Conservation (phyloP, 768 basidiomycete genomes). For the Phaeotremella skinneri region DNA sequence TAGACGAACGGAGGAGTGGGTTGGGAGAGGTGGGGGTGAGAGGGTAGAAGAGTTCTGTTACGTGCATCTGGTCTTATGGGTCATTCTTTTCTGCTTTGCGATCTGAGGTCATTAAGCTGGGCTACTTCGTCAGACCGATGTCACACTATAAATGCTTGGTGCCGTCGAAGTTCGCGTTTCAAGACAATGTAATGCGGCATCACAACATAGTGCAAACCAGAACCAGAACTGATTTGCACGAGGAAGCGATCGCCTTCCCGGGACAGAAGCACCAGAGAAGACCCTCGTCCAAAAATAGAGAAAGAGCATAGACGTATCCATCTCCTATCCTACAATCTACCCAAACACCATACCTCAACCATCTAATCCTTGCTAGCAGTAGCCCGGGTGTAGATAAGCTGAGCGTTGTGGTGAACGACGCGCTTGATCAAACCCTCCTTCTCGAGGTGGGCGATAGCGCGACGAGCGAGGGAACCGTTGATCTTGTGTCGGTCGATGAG, state of each 20-base stretch:
- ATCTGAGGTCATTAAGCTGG: no score
- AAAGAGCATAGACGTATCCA: slow-evolving; percentile 6
- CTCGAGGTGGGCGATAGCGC: slow-evolving; percentile 87
- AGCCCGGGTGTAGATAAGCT: slow-evolving; percentile 77
- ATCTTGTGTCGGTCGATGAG: slow-evolving; percentile 98
- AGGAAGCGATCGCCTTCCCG: neutral
- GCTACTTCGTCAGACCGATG: no score
- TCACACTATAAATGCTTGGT: no score
- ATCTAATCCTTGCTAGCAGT: slow-evolving; percentile 46
- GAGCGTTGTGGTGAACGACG: slow-evolving; percentile 91
- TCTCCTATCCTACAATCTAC: slow-evolving; percentile 20
- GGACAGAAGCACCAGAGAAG: neutral
- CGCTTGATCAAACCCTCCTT: slow-evolving; percentile 91
- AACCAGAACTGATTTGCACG: neutral
- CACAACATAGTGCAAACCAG: no score
- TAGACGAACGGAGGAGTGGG: slow-evolving; percentile 12
- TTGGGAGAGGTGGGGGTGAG: slow-evolving; percentile 13
- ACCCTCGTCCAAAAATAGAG: neutral
- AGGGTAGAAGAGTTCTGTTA: slow-evolving; percentile 12
- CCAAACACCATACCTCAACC: slow-evolving; percentile 3
- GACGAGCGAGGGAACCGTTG: slow-evolving; percentile 88
- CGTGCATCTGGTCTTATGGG: slow-evolving; percentile 12
- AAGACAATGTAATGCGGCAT: no score
- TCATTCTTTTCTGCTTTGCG: slow-evolving; percentile 9
- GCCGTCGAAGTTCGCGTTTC: no score